Base-by-base conservation (phyloP, 2,329 filamentous ascomycete species). In the Catunica adiposa region DNA sequence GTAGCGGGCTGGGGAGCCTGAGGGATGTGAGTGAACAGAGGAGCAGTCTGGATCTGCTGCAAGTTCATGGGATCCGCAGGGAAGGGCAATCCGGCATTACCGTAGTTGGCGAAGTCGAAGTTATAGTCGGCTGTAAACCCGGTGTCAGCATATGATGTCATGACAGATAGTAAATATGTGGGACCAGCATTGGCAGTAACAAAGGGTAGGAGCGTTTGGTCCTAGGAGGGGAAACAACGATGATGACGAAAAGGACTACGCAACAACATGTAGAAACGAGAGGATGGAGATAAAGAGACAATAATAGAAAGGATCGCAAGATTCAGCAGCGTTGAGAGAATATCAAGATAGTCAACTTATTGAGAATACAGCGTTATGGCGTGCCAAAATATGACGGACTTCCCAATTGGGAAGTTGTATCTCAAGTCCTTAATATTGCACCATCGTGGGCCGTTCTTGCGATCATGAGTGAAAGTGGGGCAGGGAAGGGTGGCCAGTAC, bases 401-500 rank as follows among this genome's bases (percentile, higher is more conserved):
- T 54, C 52, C 52, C 38, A 20, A 26, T 46, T 46, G 20, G 52
- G 52, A 54, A 54, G 52, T 54, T 46, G 50, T 26, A 34, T 29
- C 58, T 48, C 20, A 70, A 68, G 72, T 79, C 77, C 79, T 76
- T 76, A 71, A 67, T 75, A 80, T 80, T 73, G 75, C 77, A 75
- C 72, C 75, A 80, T 80, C 71, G 67, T 62, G 65, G 62, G 62
- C 47, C 20, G 40, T 51, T 54, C 52, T 65, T 66, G 72, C 71
- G 73, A 71, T 69, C 34, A 2, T 37, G n/a, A 34, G 1, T 11
- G 25, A 47, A 55, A 46, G 56, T 55, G 52, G 56, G 46, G 56
- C 44, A 22, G 50, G 23, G 31, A 15, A 47, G 22, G 11, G 17
- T 31, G 23, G 9, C 8, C 22, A 26, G 37, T 15, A 53, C 31